Evolutionary conservation across 2,329 filamentous ascomycete species (phyloP).

Genomic region (Apiospora malaysiana): DNA sequence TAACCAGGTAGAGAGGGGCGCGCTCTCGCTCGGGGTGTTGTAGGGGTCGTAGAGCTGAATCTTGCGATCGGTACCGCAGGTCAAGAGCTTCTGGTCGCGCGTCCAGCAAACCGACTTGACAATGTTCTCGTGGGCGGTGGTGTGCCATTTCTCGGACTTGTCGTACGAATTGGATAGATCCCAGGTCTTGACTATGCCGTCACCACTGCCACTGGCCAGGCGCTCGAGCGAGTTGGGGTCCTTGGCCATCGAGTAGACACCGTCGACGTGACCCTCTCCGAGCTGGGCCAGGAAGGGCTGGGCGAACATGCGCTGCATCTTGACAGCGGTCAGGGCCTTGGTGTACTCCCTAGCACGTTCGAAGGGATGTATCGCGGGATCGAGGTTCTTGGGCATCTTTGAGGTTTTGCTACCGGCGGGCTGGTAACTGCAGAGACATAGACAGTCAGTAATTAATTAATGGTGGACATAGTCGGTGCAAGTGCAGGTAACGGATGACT

Average conservation of each 20-base stretch:
- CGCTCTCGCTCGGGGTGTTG: slow-evolving; percentile 68
- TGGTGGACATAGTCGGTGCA: neutral
- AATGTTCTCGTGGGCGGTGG: slow-evolving; percentile 87
- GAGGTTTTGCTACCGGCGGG: slow-evolving; percentile 69
- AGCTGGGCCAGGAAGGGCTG: slow-evolving; percentile 70
- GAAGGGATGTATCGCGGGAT: slow-evolving; percentile 88
- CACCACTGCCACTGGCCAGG: slow-evolving; percentile 84
- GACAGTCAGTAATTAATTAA: neutral
- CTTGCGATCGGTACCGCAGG: slow-evolving; percentile 83
- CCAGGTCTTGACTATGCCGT: slow-evolving; percentile 81
- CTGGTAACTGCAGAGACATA: slow-evolving; percentile 50
- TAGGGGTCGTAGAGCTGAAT: slow-evolving; percentile 94
- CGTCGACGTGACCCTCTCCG: slow-evolving; percentile 74
- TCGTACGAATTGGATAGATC: slow-evolving; percentile 70
- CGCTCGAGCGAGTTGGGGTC: slow-evolving; percentile 76
- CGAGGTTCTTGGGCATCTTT: slow-evolving; percentile 69
- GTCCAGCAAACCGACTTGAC: slow-evolving; percentile 94
- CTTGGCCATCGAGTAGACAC: slow-evolving; percentile 81
- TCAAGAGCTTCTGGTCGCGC: slow-evolving; percentile 80
- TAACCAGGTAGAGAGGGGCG: slow-evolving; percentile 85
- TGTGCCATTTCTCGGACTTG: slow-evolving; percentile 76
- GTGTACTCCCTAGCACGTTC: slow-evolving; percentile 87
- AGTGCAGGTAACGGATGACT: neutral
- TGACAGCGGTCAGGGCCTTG: slow-evolving; percentile 55
- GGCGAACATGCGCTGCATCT: slow-evolving; percentile 91